Evolutionary conservation across 106 monocot genomes (phyloP).

Genomic region (Cymbidium sinense): DNA sequence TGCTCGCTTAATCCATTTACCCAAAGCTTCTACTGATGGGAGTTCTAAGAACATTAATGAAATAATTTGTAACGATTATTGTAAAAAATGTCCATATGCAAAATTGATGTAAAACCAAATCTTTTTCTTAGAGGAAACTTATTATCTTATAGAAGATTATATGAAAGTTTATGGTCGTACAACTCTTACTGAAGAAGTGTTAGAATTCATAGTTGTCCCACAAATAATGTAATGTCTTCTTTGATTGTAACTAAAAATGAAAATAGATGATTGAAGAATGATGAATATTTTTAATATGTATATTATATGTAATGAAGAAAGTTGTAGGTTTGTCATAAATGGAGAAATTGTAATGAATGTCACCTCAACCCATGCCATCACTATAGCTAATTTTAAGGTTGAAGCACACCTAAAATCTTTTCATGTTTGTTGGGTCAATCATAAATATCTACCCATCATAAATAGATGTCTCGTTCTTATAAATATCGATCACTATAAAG

Average conservation of each 20-base stretch:
- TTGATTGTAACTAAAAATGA: not conserved
- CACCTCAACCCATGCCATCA: no score
- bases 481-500: not conserved
- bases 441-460: not conserved
- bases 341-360: not conserved
- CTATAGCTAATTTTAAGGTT: not conserved
- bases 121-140: not conserved
- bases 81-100: not conserved
- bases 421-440: not conserved
- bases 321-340: not conserved
- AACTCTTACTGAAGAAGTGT: not conserved
- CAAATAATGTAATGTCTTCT: not conserved
- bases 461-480: not conserved
- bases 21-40: no score
- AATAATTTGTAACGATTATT: no score
- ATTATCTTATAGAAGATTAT: not conserved
- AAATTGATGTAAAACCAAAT: not conserved
- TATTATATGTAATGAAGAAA: not conserved
- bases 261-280: not conserved
- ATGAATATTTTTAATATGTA: not conserved
- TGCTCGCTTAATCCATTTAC: no score
- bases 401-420: not conserved
- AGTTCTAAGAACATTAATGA: no score
- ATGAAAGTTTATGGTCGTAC: not conserved
- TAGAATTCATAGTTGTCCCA: not conserved